Conservation (phyloP, 1,139 yeast species). For the Taphrina pruni region DNA sequence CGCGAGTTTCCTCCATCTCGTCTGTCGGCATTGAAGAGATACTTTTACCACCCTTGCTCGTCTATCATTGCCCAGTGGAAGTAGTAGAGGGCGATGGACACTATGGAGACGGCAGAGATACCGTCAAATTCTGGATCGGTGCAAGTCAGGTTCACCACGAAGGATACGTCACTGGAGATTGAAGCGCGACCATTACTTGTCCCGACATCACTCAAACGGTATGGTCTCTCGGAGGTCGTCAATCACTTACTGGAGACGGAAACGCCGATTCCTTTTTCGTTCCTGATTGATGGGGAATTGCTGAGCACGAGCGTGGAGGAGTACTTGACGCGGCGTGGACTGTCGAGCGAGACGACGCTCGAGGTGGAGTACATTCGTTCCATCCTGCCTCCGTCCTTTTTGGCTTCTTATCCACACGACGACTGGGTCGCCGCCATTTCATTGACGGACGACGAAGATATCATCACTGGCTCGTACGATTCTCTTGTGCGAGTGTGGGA, state of each 20-base stretch:
- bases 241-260: slow-evolving; percentile 74
- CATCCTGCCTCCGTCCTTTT: slow-evolving; percentile 87
- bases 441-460: slow-evolving; percentile 48
- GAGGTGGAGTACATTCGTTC: slow-evolving; percentile 90
- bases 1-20: background rate
- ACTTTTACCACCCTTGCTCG: no score
- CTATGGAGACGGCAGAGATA: background rate
- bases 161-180: slow-evolving; percentile 78
- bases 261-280: slow-evolving; percentile 85
- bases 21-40: no score
- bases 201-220: slow-evolving; percentile 83
- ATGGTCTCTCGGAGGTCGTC: slow-evolving; percentile 91
- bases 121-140: slow-evolving; percentile 20
- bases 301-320: slow-evolving; percentile 79
- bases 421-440: slow-evolving; percentile 93
- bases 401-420: slow-evolving; percentile 86
- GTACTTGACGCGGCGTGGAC: slow-evolving; percentile 74
- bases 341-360: slow-evolving; percentile 80
- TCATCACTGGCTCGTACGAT: slow-evolving; percentile 89
- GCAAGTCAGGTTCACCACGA: slow-evolving; percentile 59
- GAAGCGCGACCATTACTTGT: slow-evolving; percentile 73
- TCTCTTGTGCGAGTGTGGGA: slow-evolving; percentile 92
- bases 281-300: slow-evolving; percentile 68
- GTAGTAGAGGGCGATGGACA: background rate
- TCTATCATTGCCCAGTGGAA: no score